These are phyloP conservation scores for Talaromyces liani DNA, from an alignment of 495 filamentous ascomycete species.

Conservation along the genomic window DNA sequence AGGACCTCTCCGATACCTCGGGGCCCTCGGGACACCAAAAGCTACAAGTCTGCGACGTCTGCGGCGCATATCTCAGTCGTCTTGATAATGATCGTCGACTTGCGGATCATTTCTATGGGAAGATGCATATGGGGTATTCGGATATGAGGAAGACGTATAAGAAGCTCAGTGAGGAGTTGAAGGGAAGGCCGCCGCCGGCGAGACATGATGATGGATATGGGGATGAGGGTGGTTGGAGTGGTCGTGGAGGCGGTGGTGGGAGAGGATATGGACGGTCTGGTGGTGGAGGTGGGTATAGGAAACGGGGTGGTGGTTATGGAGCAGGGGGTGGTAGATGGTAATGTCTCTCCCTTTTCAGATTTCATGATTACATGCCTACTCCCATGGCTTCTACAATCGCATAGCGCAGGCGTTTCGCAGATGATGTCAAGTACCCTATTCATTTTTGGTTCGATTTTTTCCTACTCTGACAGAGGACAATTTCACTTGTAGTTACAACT, in stretches of 20 bases:
- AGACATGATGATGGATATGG: constrained; percentile 40
- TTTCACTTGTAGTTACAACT: neutral
- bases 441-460: constrained; percentile 12
- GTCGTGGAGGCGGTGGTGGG: constrained; percentile 45
- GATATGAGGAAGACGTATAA: constrained; percentile 94
- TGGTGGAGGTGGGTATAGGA: constrained; percentile 34
- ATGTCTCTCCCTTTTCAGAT: neutral
- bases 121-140: constrained; percentile 98
- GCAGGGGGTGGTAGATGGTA: constrained; percentile 6
- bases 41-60: constrained; percentile 96
- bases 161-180: constrained; percentile 76
- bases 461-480: neutral
- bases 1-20: constrained; percentile 81
- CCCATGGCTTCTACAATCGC: constrained; percentile 22
- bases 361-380: constrained; percentile 10
- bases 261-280: constrained; percentile 27
- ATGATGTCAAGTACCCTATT: constrained; percentile 12
- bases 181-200: constrained; percentile 56
- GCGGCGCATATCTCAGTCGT: constrained; percentile 82
- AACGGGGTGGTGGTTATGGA: constrained; percentile 33
- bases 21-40: constrained; percentile 95
- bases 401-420: constrained; percentile 41
- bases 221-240: constrained; percentile 44
- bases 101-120: constrained; percentile 97
- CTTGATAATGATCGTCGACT: constrained; percentile 90